Conservation (phyloP, 768 basidiomycete genomes). For the Auricularia sp. region DNA sequence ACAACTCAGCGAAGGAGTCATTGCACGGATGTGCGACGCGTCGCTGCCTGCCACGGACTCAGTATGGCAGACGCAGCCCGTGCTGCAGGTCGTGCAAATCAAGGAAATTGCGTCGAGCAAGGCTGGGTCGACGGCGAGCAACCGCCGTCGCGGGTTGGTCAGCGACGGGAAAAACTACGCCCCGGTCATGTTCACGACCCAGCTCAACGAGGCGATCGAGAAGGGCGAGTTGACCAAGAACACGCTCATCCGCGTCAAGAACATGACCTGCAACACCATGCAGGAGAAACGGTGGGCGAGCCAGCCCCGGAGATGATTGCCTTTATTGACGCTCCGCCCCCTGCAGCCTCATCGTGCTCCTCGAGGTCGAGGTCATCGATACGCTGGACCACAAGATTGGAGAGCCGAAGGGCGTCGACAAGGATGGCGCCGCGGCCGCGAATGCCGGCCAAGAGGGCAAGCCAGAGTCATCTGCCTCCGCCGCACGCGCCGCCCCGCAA, state of each 20-base stretch:
- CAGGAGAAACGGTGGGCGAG: conserved; percentile 67
- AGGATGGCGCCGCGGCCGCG: conserved; percentile 23
- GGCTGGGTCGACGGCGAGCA: conserved; percentile 20
- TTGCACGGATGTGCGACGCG: not conserved
- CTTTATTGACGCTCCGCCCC: not conserved
- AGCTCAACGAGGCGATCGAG: conserved; percentile 68
- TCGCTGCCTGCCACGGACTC: conserved; percentile 21
- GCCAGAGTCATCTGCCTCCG: conserved; percentile 20
- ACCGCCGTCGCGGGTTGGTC: conserved; percentile 71
- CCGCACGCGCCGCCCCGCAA: conserved; percentile 19
- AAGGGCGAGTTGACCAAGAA: conserved; percentile 52
- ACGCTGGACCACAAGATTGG: conserved; percentile 62
- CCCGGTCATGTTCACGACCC: conserved; percentile 93
- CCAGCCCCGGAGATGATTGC: conserved; percentile 13
- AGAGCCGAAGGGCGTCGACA: conserved; percentile 32
- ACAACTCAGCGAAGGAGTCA: not conserved
- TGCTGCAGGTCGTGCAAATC: conserved; percentile 73
- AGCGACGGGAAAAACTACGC: conserved; percentile 82
- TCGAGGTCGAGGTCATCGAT: conserved; percentile 49
- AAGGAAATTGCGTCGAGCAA: conserved; percentile 53
- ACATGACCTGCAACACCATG: conserved; percentile 72
- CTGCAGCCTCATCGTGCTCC: conserved; percentile 69
- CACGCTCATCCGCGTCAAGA: conserved; percentile 58
- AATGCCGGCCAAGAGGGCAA: conserved; percentile 12
- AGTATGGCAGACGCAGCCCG: conserved; percentile 27